phyloP scores from a whole-genome alignment of 2,329 filamentous ascomycete species.

The Mariannaea sp. region DNA sequence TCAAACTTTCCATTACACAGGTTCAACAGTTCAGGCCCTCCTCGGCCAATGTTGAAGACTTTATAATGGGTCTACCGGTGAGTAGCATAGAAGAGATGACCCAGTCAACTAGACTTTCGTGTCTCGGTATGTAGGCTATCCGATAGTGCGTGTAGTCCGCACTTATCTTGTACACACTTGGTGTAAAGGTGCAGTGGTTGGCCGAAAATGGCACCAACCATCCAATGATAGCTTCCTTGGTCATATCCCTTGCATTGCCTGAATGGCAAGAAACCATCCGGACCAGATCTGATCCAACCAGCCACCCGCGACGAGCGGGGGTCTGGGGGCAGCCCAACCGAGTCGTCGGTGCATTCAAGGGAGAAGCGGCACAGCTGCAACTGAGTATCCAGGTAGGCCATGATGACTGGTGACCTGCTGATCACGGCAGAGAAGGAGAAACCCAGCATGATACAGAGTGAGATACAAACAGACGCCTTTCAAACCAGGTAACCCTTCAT shows the following conservation, averaged over 20 bases:
- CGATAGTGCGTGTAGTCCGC: background rate
- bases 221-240: background rate
- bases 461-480: slow-evolving; percentile 2
- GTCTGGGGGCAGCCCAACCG: background rate
- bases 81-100: slow-evolving; percentile 4
- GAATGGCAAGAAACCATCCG: slow-evolving; percentile 6
- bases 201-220: background rate
- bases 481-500: background rate
- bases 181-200: slow-evolving; percentile 1
- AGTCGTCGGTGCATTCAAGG: too few species aligned
- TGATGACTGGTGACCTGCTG: background rate
- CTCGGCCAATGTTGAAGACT: too few species aligned
- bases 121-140: background rate
- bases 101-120: too few species aligned
- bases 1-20: too few species aligned
- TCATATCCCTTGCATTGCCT: background rate
- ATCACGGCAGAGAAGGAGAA: background rate
- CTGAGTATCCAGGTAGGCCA: too few species aligned
- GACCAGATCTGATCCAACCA: background rate
- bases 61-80: slow-evolving; percentile 1
- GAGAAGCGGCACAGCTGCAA: too few species aligned
- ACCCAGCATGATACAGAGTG: background rate
- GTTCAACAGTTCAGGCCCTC: background rate
- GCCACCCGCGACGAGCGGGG: background rate
- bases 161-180: slow-evolving; percentile 7